These are phyloP conservation scores for Termitomyces heimii DNA, from an alignment of 768 basidiomycete genomes.

Conservation along the genomic window DNA sequence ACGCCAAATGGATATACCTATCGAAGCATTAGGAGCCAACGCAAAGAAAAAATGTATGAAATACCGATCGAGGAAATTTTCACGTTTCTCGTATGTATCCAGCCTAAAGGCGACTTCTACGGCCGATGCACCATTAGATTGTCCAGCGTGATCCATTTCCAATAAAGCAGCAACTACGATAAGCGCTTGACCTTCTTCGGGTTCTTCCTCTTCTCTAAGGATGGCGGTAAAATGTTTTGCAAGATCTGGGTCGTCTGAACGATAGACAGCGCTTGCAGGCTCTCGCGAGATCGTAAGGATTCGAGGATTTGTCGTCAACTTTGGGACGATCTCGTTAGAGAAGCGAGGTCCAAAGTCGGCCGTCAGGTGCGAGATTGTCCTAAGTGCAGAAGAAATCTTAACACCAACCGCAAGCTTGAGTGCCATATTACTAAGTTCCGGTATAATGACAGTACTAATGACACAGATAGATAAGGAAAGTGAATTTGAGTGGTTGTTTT, in stretches of 20 bases:
- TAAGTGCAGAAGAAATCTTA: constrained; percentile 50
- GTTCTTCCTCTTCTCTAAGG: constrained; percentile 36
- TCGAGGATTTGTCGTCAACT: constrained; percentile 33
- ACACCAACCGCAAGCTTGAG: constrained; percentile 50
- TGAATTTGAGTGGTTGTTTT: background rate
- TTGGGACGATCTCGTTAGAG: constrained; percentile 42
- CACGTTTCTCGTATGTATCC: constrained; percentile 39
- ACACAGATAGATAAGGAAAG: background rate
- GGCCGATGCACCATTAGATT: constrained; percentile 35
- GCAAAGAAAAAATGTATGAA: background rate
- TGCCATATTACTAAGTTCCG: constrained; percentile 37
- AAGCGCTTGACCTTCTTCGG: constrained; percentile 33
- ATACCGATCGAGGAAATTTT: constrained; percentile 42
- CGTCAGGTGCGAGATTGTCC: constrained; percentile 56
- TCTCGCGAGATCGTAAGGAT: constrained; percentile 43
- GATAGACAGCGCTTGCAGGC: constrained; percentile 42
- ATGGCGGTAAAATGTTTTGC: constrained; percentile 51
- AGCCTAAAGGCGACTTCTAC: constrained; percentile 41
- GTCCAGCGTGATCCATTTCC: constrained; percentile 42
- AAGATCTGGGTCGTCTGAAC: constrained; percentile 33
- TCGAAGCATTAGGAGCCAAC: background rate
- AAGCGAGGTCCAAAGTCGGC: constrained; percentile 54
- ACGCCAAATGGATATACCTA: constrained; percentile 47
- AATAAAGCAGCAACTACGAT: constrained; percentile 47
- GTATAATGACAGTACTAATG: constrained; percentile 40